Evolutionary conservation across 192 early-diverging fungal genomes (phyloP).

Genomic region (Mortierella alpina): DNA sequence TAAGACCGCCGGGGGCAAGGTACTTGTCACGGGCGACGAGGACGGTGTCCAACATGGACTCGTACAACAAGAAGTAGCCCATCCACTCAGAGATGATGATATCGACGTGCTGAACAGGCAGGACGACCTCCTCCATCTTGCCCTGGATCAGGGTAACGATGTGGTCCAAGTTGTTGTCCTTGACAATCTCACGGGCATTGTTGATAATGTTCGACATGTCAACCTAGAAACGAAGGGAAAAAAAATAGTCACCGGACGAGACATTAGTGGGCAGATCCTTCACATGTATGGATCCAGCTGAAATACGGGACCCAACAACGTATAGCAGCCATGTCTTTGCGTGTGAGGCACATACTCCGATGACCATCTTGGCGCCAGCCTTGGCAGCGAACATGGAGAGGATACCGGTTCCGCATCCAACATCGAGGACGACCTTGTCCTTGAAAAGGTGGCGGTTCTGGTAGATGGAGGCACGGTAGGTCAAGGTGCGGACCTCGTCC

Average conservation of each 20-base stretch:
- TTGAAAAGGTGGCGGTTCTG: conserved; percentile 87
- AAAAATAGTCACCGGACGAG: background rate
- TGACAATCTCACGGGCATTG: conserved; percentile 79
- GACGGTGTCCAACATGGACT: conserved; percentile 93
- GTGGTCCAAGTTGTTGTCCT: conserved; percentile 77
- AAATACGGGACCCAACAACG: background rate
- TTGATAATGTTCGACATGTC: conserved; percentile 90
- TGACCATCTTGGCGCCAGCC: conserved; percentile 80
- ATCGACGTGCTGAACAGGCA: conserved; percentile 84
- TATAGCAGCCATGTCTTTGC: background rate
- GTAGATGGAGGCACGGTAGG: conserved; percentile 86
- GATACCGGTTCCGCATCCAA: conserved; percentile 93
- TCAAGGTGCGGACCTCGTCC: conserved; percentile 81
- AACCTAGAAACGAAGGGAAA: conserved; percentile 68
- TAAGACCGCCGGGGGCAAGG: conserved; percentile 66
- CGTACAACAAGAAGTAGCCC: conserved; percentile 92
- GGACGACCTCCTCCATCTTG: conserved; percentile 80
- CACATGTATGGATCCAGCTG: background rate
- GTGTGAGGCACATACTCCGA: conserved; percentile 48
- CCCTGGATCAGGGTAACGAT: conserved; percentile 76
- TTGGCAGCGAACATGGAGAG: conserved; percentile 92
- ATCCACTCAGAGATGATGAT: conserved; percentile 95
- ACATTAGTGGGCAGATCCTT: background rate
- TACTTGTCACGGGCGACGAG: conserved; percentile 85
- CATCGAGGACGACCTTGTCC: conserved; percentile 87